Evolutionary conservation across 495 filamentous ascomycete genomes (phyloP).

Genomic region (Penicillium arizonense): DNA sequence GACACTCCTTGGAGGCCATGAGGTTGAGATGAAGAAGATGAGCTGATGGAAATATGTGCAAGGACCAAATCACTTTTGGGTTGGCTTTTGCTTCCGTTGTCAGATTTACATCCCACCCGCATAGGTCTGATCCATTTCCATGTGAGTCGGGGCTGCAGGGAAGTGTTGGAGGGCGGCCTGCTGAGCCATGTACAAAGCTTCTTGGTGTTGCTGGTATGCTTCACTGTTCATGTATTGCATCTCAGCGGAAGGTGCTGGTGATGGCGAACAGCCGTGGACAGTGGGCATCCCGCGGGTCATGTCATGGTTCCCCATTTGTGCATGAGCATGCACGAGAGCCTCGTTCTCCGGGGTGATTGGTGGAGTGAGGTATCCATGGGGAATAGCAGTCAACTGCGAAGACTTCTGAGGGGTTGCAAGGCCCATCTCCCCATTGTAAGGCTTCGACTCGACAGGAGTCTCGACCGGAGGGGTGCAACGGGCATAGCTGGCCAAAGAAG

Average conservation of each 20-base stretch:
- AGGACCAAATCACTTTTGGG: constrained; percentile 24
- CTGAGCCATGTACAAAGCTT: constrained; percentile 31
- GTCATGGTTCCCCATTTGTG: constrained; percentile 24
- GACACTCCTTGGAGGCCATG: constrained; percentile 18
- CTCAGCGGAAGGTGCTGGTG: constrained; percentile 38
- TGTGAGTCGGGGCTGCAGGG: constrained; percentile 30
- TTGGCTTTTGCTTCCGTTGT: constrained; percentile 13
- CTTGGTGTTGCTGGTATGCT: constrained; percentile 35
- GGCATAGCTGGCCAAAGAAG: constrained; percentile 67
- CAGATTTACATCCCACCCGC: constrained; percentile 24
- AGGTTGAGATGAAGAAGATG: constrained; percentile 10
- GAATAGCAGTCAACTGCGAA: constrained; percentile 57
- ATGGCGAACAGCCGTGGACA: constrained; percentile 35
- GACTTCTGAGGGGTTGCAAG: constrained; percentile 86
- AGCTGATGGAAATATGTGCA: constrained; percentile 26
- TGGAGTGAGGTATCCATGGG: constrained; percentile 86
- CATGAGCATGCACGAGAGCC: constrained; percentile 43
- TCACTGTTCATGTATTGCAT: constrained; percentile 40
- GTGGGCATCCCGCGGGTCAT: constrained; percentile 24
- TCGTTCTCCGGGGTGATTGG: constrained; percentile 92
- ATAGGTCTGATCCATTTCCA: constrained; percentile 37
- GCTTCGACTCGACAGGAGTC: constrained; percentile 53
- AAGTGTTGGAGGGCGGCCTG: constrained; percentile 29
- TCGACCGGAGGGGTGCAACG: constrained; percentile 71
- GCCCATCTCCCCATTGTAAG: constrained; percentile 48